These are phyloP conservation scores for Pseudozyma hubeiensis DNA, from an alignment of 1,284 basidiomycete species.

Conservation along the genomic window DNA sequence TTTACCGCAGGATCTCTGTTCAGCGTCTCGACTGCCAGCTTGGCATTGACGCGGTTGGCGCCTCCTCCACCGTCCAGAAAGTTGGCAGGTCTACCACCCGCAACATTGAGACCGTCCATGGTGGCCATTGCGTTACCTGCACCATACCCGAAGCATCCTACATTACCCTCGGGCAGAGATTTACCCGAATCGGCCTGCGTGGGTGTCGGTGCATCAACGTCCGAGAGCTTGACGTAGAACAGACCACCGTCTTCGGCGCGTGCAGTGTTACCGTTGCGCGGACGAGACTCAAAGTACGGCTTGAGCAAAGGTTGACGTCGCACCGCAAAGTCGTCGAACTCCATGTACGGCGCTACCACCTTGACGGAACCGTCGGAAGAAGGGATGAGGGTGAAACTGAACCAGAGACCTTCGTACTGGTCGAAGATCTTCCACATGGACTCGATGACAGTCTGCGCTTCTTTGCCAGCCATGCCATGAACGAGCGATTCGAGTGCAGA, in stretches of 20 bases:
- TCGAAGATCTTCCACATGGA: constrained; percentile 48
- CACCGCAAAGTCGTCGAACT: constrained; percentile 56
- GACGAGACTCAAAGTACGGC: constrained; percentile 32
- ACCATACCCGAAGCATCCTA: constrained; percentile 60
- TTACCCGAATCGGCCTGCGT: not conserved
- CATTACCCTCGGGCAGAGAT: constrained; percentile 38
- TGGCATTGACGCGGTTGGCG: constrained; percentile 50
- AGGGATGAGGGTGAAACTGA: constrained; percentile 34
- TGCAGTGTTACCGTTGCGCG: constrained; percentile 33
- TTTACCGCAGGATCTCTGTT: constrained; percentile 54
- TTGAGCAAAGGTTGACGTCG: constrained; percentile 40
- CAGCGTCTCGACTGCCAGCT: constrained; percentile 54
- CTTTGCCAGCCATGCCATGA: constrained; percentile 18
- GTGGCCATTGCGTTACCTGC: constrained; percentile 62
- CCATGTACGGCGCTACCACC: constrained; percentile 32
- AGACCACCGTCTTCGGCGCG: constrained; percentile 53
- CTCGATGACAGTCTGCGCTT: constrained; percentile 12
- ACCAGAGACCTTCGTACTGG: constrained; percentile 52
- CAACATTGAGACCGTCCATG: constrained; percentile 53
- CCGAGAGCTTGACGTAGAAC: constrained; percentile 52
- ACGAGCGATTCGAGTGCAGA: constrained; percentile 8
- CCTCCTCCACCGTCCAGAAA: constrained; percentile 61
- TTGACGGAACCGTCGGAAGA: not conserved
- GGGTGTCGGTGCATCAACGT: constrained; percentile 29
- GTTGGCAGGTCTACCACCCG: constrained; percentile 55